Evolutionary conservation across 1,284 basidiomycete genomes (phyloP).

Genomic region (Ceratobasidium sp.): DNA sequence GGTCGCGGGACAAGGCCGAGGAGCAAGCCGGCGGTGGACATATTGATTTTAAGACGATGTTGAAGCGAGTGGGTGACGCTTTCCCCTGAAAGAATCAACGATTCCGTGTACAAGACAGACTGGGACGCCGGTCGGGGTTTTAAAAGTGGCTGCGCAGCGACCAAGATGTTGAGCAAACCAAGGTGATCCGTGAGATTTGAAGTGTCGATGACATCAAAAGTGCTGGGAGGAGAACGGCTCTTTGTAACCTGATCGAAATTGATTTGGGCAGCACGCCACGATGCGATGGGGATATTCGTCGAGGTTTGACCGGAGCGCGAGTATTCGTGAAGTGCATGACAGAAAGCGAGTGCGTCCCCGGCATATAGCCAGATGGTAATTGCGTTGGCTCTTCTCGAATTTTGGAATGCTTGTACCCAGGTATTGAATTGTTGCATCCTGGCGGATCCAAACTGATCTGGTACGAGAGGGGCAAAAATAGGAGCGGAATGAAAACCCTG

Average conservation of each 20-base stretch:
- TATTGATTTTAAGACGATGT: neutral
- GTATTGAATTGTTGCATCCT: conserved; percentile 12
- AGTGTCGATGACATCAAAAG: conserved; percentile 30
- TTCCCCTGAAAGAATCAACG: neutral
- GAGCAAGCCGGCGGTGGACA: neutral
- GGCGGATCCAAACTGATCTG: neutral
- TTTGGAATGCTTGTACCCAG: neutral
- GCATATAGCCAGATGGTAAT: conserved; percentile 21
- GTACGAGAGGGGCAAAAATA: neutral
- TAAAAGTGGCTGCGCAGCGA: conserved; percentile 7
- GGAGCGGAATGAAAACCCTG: conserved; percentile 3
- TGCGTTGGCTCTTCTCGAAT: neutral
- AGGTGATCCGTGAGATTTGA: conserved; percentile 28
- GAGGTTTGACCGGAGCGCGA: neutral
- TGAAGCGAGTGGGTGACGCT: neutral
- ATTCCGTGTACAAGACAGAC: conserved; percentile 30
- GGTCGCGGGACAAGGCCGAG: conserved; percentile 17
- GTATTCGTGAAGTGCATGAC: neutral
- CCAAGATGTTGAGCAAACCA: conserved; percentile 19
- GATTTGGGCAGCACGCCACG: neutral
- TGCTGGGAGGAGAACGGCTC: neutral
- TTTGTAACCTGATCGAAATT: neutral
- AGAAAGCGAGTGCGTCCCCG: conserved; percentile 19
- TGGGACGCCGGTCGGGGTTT: conserved; percentile 1
- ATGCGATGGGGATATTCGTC: neutral